Evolutionary conservation across 257 asterid species (phyloP).

Genomic region (Sherardia arvensis): DNA sequence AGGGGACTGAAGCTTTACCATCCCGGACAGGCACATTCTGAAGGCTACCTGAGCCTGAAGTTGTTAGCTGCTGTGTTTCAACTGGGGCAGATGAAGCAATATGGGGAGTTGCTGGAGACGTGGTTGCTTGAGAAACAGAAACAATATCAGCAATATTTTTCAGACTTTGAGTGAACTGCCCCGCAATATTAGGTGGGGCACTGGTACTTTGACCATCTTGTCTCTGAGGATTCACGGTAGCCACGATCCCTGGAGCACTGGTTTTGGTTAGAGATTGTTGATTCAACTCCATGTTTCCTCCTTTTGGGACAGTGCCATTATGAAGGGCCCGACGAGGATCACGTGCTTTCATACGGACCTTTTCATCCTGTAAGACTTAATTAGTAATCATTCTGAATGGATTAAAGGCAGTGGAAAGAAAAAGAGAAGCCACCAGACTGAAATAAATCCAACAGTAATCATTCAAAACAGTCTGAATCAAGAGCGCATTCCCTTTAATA

Average conservation of each 20-base stretch:
- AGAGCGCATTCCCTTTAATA: not conserved
- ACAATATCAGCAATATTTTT: constrained; percentile 63
- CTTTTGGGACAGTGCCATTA: constrained; percentile 37
- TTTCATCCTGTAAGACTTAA: constrained; percentile 59
- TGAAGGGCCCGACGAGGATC: constrained; percentile 92
- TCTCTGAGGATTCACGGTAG: constrained; percentile 30
- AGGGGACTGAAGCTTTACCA: constrained; percentile 40
- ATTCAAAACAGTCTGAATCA: no score
- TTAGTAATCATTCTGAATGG: not conserved
- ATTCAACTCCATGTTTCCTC: constrained; percentile 33
- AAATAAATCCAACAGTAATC: not conserved
- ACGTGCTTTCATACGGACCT: constrained; percentile 85
- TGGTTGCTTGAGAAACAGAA: constrained; percentile 55
- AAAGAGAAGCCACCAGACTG: not conserved
- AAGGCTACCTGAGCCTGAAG: constrained; percentile 30
- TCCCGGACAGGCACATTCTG: constrained; percentile 31
- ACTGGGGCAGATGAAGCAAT: constrained; percentile 28
- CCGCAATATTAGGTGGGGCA: constrained; percentile 66
- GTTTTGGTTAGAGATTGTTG: constrained; percentile 36
- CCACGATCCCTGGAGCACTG: constrained; percentile 24
- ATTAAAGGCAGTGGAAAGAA: constrained; percentile 3
- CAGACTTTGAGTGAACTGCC: constrained; percentile 62
- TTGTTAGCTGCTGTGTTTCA: constrained; percentile 26
- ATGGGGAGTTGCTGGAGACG: constrained; percentile 29
- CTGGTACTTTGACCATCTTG: constrained; percentile 39